Conservation (phyloP, 164 flowering plant species). For the Annona cherimola region DNA sequence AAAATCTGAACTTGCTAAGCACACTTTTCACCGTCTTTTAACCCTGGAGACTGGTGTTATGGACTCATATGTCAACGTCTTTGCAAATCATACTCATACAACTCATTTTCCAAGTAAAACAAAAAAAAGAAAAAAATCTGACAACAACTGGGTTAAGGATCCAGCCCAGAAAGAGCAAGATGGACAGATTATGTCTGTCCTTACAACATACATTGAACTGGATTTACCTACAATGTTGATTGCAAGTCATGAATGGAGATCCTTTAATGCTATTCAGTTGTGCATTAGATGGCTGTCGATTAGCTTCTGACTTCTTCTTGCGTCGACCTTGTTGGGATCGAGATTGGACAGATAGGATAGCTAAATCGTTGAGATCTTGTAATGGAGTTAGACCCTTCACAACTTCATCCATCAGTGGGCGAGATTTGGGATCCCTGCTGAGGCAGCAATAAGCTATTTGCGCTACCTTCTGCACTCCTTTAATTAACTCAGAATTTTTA, state of each 20-base stretch:
- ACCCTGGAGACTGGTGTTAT: too few relatives aligned
- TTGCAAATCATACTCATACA: neutral
- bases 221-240: conserved; percentile 36
- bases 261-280: conserved; percentile 43
- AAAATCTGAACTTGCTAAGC: too few relatives aligned
- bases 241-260: conserved; percentile 47
- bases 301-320: conserved; percentile 61
- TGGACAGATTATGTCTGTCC: conserved; percentile 3
- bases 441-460: conserved; percentile 79
- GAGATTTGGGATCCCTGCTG: conserved; percentile 67
- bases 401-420: conserved; percentile 86
- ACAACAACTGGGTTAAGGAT: conserved; percentile 4
- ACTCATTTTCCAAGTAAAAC: neutral
- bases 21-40: too few relatives aligned
- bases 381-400: conserved; percentile 67
- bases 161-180: conserved; percentile 3
- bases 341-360: too few relatives aligned
- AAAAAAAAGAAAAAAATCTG: neutral
- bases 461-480: conserved; percentile 76
- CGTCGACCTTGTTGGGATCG: conserved; percentile 62
- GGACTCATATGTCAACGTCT: neutral
- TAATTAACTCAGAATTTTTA: too few relatives aligned
- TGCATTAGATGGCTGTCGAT: conserved; percentile 27
- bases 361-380: conserved; percentile 75
- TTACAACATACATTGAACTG: neutral